Conservation (phyloP, 2,329 filamentous ascomycete genomes). For the Diaporthe capsici region DNA sequence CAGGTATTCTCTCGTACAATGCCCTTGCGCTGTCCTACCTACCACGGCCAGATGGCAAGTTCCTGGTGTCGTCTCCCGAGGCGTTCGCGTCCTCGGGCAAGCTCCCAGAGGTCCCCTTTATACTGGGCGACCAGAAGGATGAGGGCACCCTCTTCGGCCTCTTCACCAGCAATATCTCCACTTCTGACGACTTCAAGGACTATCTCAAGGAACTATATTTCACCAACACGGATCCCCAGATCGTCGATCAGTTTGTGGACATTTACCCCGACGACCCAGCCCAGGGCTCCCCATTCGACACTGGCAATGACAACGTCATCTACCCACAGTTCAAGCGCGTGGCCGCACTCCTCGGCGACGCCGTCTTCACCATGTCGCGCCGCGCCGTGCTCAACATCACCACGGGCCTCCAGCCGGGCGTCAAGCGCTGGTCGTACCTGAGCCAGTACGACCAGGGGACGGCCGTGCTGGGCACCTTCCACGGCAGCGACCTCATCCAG, state of each 20-base stretch:
- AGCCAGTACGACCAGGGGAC: conserved; percentile 79
- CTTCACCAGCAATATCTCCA: conserved; percentile 78
- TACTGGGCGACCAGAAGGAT: conserved; percentile 82
- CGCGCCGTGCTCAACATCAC: conserved; percentile 72
- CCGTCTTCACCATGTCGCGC: conserved; percentile 80
- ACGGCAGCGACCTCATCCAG: conserved; percentile 78
- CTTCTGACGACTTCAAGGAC: conserved; percentile 68
- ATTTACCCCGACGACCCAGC: conserved; percentile 71
- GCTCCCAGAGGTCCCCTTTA: conserved; percentile 64
- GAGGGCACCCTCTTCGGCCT: conserved; percentile 83
- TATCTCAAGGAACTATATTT: conserved; percentile 77
- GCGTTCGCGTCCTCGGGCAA: conserved; percentile 64
- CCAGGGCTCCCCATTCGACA: conserved; percentile 80
- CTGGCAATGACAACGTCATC: conserved; percentile 74
- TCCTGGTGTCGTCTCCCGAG: conserved; percentile 75
- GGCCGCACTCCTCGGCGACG: conserved; percentile 81
- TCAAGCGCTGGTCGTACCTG: conserved; percentile 82
- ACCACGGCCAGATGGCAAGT: conserved; percentile 78
- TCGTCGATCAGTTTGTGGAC: conserved; percentile 69
- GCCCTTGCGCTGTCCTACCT: conserved; percentile 81
- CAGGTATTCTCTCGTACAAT: conserved; percentile 75
- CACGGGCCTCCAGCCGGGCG: conserved; percentile 62
- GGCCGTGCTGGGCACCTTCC: conserved; percentile 83
- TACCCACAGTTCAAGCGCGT: conserved; percentile 87
- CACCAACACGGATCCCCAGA: conserved; percentile 62